Evolutionary conservation across 768 basidiomycete species (phyloP).

Genomic region (Rubroboletus satanas): DNA sequence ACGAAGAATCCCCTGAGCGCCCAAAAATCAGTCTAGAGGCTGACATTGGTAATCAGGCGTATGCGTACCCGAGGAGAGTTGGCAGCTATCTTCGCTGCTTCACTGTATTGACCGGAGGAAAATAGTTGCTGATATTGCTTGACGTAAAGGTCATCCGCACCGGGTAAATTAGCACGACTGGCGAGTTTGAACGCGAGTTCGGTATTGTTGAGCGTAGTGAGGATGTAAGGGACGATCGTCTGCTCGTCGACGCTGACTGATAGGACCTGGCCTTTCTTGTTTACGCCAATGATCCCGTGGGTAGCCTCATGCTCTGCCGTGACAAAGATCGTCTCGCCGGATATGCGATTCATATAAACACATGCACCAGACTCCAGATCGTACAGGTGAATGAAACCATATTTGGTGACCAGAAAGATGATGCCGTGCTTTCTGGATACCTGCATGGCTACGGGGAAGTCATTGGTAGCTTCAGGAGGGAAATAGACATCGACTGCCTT

Average conservation of each 20-base stretch:
- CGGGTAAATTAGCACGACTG: conserved; percentile 92
- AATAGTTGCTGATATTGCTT: conserved; percentile 93
- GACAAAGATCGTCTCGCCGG: conserved; percentile 98
- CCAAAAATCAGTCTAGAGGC: conserved; percentile 2
- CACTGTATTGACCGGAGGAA: conserved; percentile 80
- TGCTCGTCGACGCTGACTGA: conserved; percentile 96
- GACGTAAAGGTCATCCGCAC: conserved; percentile 94
- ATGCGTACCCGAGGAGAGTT: conserved; percentile 82
- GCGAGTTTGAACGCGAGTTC: conserved; percentile 98
- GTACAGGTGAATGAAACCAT: conserved; percentile 98
- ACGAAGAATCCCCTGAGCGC: conserved; percentile 78
- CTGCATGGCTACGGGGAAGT: conserved; percentile 99
- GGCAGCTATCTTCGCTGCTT: conserved; percentile 97
- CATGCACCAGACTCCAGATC: conserved; percentile 96
- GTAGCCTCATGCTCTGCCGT: conserved; percentile 94
- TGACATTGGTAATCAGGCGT: neutral
- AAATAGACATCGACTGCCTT: conserved; percentile 99
- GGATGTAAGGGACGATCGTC: conserved; percentile 92
- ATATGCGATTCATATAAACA: conserved; percentile 99
- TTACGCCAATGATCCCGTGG: conserved; percentile 97
- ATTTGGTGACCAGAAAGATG: conserved; percentile 96
- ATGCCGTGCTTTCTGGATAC: conserved; percentile 97
- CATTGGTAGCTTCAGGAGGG: conserved; percentile 95
- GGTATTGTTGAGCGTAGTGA: conserved; percentile 91
- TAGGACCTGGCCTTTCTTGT: conserved; percentile 98